Base-by-base conservation (phyloP, 352 stramenopile species). In the Globisporangium radiosum region DNA sequence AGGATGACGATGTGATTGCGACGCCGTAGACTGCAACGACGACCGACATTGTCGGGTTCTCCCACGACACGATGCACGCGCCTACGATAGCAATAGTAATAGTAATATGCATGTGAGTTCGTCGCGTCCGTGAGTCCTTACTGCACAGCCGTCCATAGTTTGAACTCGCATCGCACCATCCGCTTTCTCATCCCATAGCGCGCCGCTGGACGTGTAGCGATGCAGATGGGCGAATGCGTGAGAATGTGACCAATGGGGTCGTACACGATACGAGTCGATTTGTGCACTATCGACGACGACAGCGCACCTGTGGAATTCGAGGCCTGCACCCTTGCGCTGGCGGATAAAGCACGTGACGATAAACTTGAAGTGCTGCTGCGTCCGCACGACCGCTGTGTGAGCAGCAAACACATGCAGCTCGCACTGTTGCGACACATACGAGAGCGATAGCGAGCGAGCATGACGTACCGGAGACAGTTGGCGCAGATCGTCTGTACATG, bases 361-460 rank as follows among this genome's bases (percentile, higher is more conserved):
- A 65, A 88, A 92, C 67, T 92, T 92, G 76, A 92, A 92, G 62
- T 92, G 86, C 82, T 92, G 57, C 15, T 19, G 17, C 17, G 17
- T 19, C 17, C 17, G 17, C 17, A 19, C 17, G 17, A 19, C 17
- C 17, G 17, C 17, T 19, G 17, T 19, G 17, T 19, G 17, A 19
- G 17, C 17, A 19, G 43, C 9, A 25, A 42, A 39, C 52, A 8
- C 7, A 60, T 2, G 62, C 15, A 54, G 8, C 17, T 19, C 17
- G 17, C 17, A 19, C 17, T 19, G 17, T 19, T 19, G 17, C 17
- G 17, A 19, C 17, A 19, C 17, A 19, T 19, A 19, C 13, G 11
- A 40, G 2, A 13, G 14, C 11, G 10, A 13, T n/a, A n/a, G n/a
- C 15, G n/a, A 15, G 6, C 36, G 0, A 38, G 4, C 37, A 38